These are phyloP conservation scores for Cubamyces sp. DNA, from an alignment of 768 basidiomycete genomes.

Conservation along the genomic window DNA sequence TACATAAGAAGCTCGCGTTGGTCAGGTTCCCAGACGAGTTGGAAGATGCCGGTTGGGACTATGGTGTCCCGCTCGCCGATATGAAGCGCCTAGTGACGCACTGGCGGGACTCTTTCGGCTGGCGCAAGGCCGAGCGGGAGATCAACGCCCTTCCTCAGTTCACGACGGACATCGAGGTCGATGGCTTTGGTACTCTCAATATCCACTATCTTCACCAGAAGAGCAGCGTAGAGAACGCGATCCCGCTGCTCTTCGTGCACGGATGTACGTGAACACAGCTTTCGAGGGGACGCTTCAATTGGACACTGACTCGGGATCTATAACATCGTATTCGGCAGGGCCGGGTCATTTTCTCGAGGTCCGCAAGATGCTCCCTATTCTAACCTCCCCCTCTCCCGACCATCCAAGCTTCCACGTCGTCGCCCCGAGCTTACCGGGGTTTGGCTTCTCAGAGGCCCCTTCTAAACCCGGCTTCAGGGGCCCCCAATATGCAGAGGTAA, in stretches of 20 bases:
- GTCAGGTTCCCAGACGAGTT: conserved; percentile 34
- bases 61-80: conserved; percentile 48
- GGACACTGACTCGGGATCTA: neutral
- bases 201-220: conserved; percentile 64
- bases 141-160: conserved; percentile 63
- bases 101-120: conserved; percentile 61
- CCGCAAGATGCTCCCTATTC: conserved; percentile 56
- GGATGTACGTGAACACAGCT: conserved; percentile 46
- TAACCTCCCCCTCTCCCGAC: conserved; percentile 44
- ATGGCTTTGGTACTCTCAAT: conserved; percentile 49
- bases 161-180: conserved; percentile 52
- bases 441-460: conserved; percentile 62
- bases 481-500: conserved; percentile 59
- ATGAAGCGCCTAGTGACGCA: conserved; percentile 49
- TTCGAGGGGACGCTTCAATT: neutral
- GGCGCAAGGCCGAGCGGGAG: conserved; percentile 53
- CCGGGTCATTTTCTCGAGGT: conserved; percentile 64
- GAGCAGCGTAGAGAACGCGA: conserved; percentile 47
- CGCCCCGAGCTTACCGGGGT: conserved; percentile 60
- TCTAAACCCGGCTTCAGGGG: conserved; percentile 53
- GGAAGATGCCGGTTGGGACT: conserved; percentile 33
- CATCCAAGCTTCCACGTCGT: conserved; percentile 68
- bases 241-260: conserved; percentile 64
- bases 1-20: conserved; percentile 32
- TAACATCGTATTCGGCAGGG: conserved; percentile 43